Conservation (phyloP, 306 rosid genomes). For the Glycyrrhiza uralensis region DNA sequence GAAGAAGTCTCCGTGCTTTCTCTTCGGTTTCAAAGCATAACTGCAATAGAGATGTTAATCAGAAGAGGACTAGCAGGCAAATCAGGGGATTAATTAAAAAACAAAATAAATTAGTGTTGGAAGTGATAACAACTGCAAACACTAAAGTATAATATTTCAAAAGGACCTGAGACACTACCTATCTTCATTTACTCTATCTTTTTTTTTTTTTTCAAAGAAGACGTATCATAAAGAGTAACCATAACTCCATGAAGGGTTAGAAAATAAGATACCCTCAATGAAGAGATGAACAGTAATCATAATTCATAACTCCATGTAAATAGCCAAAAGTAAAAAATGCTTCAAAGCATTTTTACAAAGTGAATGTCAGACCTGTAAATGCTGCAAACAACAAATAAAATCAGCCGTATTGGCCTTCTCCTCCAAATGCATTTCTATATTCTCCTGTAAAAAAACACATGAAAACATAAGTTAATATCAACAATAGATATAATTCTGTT, state of each 20-base stretch:
- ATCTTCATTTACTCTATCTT: neutral
- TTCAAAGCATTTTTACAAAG: neutral
- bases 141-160: neutral
- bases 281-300: neutral
- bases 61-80: neutral
- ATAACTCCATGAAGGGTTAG: neutral
- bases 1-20: conserved; percentile 77
- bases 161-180: neutral
- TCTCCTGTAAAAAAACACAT: conserved; percentile 46
- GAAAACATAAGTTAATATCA: neutral
- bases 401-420: conserved; percentile 63
- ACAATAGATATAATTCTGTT: neutral
- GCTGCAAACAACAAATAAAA: conserved; percentile 92
- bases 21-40: conserved; percentile 90
- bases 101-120: neutral
- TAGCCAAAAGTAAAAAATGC: neutral
- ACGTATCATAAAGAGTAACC: neutral
- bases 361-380: conserved; percentile 70
- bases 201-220: neutral
- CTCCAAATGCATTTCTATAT: conserved; percentile 53
- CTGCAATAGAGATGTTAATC: conserved; percentile 48
- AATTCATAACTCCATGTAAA: neutral
- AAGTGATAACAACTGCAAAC: neutral
- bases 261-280: neutral
- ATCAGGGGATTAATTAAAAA: conserved; percentile 5